Base-by-base conservation (phyloP, 2,329 filamentous ascomycete genomes). In the Neocucurbitaria cava region DNA sequence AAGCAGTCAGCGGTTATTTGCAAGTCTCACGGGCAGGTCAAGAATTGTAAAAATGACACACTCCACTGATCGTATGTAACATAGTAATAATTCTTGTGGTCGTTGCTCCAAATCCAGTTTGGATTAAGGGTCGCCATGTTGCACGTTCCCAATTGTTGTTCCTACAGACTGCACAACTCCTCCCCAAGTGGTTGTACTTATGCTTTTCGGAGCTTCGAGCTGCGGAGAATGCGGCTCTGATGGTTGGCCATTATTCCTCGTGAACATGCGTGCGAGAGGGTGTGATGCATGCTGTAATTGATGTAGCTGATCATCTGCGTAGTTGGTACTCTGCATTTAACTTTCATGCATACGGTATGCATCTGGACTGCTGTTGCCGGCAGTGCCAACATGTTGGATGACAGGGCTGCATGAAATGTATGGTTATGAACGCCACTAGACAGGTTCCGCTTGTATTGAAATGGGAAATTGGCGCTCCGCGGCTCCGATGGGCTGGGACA, bases 21-120 rank as follows among this genome's bases (percentile, higher is more conserved):
- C 9, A 5, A 9, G 24, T 26, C 24, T 26, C 9, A 24, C 31
- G 3, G 15, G 21, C 31, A 38, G 28, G 11, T 18, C 36, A 20
- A 36, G 13, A 36, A 3, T 3, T 23, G 11, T 2, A 11, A n/a
- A 18, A 18, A 11, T 31, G 20, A 51, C 42, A 24, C 10, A 55
- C 52, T 23, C 7, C 47, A 46, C 18, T 33, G 17, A 21, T 56
- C 28, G 17, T 39, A 41, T 2, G 20, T 39, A 2, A 58, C 45
- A 43, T 46, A 49, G 40, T 58, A 61, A n/a, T 61, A 36, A 15
- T 61, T 28, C 1, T 49, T 17, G 23, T 61, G 7, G 6, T 5
- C 7, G 2, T 11, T 2, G 31, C 46, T 53, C 55, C 55, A 61
- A 10, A 36, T 52, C 58, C 58, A 61, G 7, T 18, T 23, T 24